Evolutionary conservation across 257 asterid genomes (phyloP).

Genomic region (Avicennia marina): DNA sequence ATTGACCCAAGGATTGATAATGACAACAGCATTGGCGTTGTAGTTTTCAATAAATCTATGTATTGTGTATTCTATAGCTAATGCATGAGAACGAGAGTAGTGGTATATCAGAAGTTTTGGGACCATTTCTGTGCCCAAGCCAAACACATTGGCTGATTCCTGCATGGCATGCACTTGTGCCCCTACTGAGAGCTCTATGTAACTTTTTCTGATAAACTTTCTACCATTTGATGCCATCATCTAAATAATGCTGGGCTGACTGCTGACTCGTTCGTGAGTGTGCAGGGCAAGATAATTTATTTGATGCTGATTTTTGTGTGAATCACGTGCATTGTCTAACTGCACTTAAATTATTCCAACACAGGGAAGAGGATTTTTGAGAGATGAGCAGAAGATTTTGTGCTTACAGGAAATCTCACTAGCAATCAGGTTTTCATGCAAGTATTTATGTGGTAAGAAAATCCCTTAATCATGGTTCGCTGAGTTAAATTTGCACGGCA

Average conservation of each 20-base stretch:
- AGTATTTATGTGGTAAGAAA: background rate
- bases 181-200: slow-evolving; percentile 29
- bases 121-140: slow-evolving; percentile 31
- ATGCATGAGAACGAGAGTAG: slow-evolving; percentile 26
- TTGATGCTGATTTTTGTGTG: no score
- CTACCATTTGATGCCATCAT: no score
- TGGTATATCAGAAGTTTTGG: slow-evolving; percentile 29
- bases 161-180: slow-evolving; percentile 38
- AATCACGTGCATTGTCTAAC: background rate
- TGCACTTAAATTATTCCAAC: background rate
- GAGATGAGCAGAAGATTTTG: slow-evolving; percentile 35
- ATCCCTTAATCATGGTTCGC: slow-evolving; percentile 2
- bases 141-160: slow-evolving; percentile 20
- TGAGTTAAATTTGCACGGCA: slow-evolving; percentile 30
- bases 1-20: slow-evolving; percentile 44
- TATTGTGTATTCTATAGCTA: slow-evolving; percentile 10
- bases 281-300: no score
- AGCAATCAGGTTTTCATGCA: slow-evolving; percentile 10
- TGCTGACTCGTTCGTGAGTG: no score
- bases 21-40: slow-evolving; percentile 36
- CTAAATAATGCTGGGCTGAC: no score
- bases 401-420: slow-evolving; percentile 29
- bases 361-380: slow-evolving; percentile 20
- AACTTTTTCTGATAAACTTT: background rate
- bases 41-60: slow-evolving; percentile 24